Base-by-base conservation (phyloP, 2,329 filamentous ascomycete species). In the Pezicula carpinea region DNA sequence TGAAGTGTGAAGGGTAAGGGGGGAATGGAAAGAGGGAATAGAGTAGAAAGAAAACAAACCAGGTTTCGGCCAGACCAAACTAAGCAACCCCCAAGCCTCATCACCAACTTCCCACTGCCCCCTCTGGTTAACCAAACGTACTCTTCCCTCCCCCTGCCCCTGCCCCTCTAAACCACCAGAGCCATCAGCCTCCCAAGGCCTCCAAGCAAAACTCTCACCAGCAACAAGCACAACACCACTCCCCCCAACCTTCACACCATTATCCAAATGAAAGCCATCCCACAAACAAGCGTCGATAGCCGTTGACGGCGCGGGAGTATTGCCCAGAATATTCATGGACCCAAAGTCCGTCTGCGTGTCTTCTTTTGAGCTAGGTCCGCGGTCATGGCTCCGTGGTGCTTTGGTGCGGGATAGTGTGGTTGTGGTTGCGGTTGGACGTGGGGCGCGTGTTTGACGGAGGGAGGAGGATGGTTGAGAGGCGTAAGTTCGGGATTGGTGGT, bases 131-230 rank as follows among this genome's bases (percentile, higher is more conserved):
- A 29, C 26, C 26, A 29, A 10, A 29, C 13, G 3, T 11, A 29
- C 66, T 50, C 59, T 70, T 56, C 60, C 4, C 64, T 66, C 39
- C 52, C 58, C 61, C 43, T 60, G 63, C 43, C 45, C 47, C 55
- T 51, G 43, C 43, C 45, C 47, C 55, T 51, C 43, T 11, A 11
- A 29, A 29, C 26, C 26, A 8, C 10, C 26, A 29, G 22, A 4
- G 64, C n/a, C 22, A 5, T 23, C 22, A 23, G 26, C 66, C 50
- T 78, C 68, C 89, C 92, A 96, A 4, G 93, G 93, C 62, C 79
- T 73, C 93, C 93, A 99, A 43, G 75, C 70, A 65, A 96, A 97
- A 1, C 85, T 90, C 67, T 97, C 90, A 5, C 92, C 92, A 34
- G 82, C 85, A 2, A 96, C 77, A 5, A 99, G 75, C 52, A 99